A percentile compares a stretch with the other conserved stretches of the same genome.
Conservation (phyloP, 78 protist species). For the Protostelium mycophagum region DNA sequence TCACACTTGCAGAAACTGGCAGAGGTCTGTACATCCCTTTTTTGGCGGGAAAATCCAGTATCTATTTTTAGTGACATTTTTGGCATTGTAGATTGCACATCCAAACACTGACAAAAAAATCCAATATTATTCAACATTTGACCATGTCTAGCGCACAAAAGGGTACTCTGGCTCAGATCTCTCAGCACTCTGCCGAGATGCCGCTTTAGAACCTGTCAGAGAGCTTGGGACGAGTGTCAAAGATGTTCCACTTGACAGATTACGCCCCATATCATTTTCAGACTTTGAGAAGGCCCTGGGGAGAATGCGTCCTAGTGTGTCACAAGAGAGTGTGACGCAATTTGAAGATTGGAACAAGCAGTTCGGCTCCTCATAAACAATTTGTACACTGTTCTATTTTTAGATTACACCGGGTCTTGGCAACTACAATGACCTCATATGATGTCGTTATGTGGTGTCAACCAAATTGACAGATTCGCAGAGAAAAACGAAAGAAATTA, state of each 20-base stretch:
- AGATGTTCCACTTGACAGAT: conserved; percentile 9
- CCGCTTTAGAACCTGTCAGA: conserved; percentile 86
- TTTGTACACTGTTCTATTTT: no score
- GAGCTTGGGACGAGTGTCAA: conserved; percentile 40
- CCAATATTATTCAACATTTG: no score
- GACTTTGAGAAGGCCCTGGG: conserved; percentile 30
- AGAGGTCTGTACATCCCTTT: no score
- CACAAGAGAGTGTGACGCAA: conserved; percentile 13
- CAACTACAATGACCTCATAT: no score
- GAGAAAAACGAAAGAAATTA: no score
- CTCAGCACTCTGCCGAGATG: conserved; percentile 68
- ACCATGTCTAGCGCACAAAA: not conserved
- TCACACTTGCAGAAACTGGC: not conserved
- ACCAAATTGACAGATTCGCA: no score
- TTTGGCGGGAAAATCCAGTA: no score
- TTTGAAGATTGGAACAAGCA: conserved; percentile 56
- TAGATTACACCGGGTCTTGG: no score
- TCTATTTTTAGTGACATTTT: no score
- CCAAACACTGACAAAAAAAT: no score
- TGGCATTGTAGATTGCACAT: no score
- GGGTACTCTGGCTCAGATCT: conserved; percentile 84
- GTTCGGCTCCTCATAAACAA: conserved; percentile 34
- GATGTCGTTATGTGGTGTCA: no score
- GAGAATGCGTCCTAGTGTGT: conserved; percentile 48
- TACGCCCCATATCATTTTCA: conserved; percentile 4